phyloP scores from a whole-genome alignment of 2,329 filamentous ascomycete species.

The Ampelomyces quisqualis region DNA sequence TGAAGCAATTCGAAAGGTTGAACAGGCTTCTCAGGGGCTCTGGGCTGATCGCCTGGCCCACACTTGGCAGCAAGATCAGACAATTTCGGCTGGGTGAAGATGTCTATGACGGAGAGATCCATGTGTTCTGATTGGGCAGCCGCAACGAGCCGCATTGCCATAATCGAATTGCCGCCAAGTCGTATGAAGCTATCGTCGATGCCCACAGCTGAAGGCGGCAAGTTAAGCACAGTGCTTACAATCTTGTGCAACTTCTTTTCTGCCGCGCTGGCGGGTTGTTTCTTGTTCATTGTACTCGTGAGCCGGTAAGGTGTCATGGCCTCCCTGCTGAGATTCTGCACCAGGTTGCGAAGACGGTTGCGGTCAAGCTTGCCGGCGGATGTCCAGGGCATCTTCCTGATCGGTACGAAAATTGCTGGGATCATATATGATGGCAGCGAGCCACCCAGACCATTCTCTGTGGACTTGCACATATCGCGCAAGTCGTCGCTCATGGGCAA shows the following conservation, averaged over 20 bases:
- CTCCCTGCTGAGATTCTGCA: constrained; percentile 33
- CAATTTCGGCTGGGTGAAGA: constrained; percentile 36
- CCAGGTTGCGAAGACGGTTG: constrained; percentile 29
- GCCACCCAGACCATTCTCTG: constrained; percentile 33
- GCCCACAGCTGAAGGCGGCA: constrained; percentile 27
- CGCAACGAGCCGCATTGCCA: constrained; percentile 36
- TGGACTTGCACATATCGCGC: constrained; percentile 30
- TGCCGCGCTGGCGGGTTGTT: constrained; percentile 24
- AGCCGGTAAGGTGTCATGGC: constrained; percentile 34
- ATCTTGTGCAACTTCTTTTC: constrained; percentile 38
- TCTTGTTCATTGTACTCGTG: constrained; percentile 31
- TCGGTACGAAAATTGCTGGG: constrained; percentile 36
- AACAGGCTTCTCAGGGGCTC: constrained; percentile 10
- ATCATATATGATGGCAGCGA: constrained; percentile 40
- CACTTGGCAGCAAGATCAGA: constrained; percentile 34
- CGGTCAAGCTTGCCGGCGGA: constrained; percentile 38
- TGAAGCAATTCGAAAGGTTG: constrained; percentile 28
- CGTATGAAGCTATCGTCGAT: constrained; percentile 40
- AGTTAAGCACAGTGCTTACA: constrained; percentile 31
- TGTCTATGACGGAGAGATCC: constrained; percentile 33
- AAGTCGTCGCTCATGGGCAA: constrained; percentile 29
- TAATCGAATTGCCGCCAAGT: constrained; percentile 35
- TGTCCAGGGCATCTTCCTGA: constrained; percentile 37
- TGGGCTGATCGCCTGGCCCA: constrained; percentile 1
- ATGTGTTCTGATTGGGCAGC: constrained; percentile 31